phyloP scores from a whole-genome alignment of 2,329 filamentous ascomycete species.

The Diaporthe velutina region DNA sequence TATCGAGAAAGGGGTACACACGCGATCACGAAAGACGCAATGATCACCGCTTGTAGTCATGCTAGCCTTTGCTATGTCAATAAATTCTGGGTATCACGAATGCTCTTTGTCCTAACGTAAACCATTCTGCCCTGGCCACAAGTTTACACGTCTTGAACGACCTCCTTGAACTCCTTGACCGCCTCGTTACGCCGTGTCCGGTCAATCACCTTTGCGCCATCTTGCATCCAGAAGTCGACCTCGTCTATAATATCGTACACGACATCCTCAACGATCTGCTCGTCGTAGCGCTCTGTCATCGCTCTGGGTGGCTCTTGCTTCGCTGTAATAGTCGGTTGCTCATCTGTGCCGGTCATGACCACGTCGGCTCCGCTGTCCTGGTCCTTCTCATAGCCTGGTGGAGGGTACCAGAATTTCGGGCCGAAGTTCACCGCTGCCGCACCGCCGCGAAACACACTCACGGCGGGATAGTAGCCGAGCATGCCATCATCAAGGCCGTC shows the following conservation, averaged over 20 bases:
- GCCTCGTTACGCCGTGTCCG: slow-evolving; percentile 59
- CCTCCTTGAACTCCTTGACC: slow-evolving; percentile 72
- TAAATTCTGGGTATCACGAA: slow-evolving; percentile 34
- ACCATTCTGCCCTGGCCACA: slow-evolving; percentile 17
- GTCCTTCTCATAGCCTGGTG: slow-evolving; percentile 66
- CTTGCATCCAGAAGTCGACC: slow-evolving; percentile 88
- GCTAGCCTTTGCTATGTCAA: background rate
- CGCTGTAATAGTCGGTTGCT: slow-evolving; percentile 39
- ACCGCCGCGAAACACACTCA: slow-evolving; percentile 92
- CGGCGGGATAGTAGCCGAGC: slow-evolving; percentile 94
- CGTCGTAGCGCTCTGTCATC: slow-evolving; percentile 84
- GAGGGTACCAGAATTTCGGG: slow-evolving; percentile 91
- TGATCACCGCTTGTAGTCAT: slow-evolving; percentile 1
- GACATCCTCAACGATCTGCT: slow-evolving; percentile 95
- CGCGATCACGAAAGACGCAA: slow-evolving; percentile 2
- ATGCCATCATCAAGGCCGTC: slow-evolving; percentile 94
- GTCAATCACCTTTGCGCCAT: slow-evolving; percentile 66
- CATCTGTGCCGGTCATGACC: slow-evolving; percentile 60
- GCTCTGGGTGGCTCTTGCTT: slow-evolving; percentile 60
- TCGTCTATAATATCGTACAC: slow-evolving; percentile 95
- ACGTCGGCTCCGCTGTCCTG: slow-evolving; percentile 57
- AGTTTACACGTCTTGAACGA: slow-evolving; percentile 71
- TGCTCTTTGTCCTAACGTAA: slow-evolving; percentile 17
- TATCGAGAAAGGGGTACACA: background rate
- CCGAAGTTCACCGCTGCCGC: slow-evolving; percentile 96